Evolutionary conservation across 192 early-diverging fungal genomes (phyloP).

Genomic region (Geranomyces variabilis): DNA sequence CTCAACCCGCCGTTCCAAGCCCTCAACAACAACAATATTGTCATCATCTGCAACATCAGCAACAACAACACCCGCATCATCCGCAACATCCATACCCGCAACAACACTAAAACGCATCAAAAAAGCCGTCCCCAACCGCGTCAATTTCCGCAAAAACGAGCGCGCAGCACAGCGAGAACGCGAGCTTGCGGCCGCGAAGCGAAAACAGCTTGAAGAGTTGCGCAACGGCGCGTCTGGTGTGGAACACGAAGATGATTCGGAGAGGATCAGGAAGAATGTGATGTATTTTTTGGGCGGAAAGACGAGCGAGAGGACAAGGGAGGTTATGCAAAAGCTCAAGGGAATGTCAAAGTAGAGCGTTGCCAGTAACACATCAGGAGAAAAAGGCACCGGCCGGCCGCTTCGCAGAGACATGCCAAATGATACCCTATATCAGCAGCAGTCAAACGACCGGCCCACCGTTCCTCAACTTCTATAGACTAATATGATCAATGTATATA

Average conservation of each 20-base stretch:
- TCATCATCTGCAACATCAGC: neutral
- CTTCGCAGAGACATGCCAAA: too few relatives aligned
- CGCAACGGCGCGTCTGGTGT: neutral
- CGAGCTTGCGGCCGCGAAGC: neutral
- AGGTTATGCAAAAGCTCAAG: neutral
- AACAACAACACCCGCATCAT: neutral
- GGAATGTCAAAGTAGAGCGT: too few relatives aligned
- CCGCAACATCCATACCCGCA: neutral
- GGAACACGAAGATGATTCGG: neutral
- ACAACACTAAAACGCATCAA: neutral
- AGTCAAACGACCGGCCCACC: too few relatives aligned
- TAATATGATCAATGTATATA: too few relatives aligned
- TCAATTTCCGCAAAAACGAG: slow-evolving; percentile 13
- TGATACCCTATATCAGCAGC: too few relatives aligned
- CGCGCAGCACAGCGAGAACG: neutral
- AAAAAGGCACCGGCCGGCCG: too few relatives aligned
- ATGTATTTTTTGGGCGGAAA: slow-evolving; percentile 4
- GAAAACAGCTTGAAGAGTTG: neutral
- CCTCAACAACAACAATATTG: too few relatives aligned
- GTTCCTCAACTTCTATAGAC: too few relatives aligned
- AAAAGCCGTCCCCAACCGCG: neutral
- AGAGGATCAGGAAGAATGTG: neutral
- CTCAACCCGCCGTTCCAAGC: too few relatives aligned
- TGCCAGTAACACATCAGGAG: too few relatives aligned
- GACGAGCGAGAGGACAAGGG: neutral